A percentile compares a stretch with the other conserved stretches of the same genome.
Evolutionary conservation across 495 filamentous ascomycete genomes (phyloP).

Genomic region (Talaromyces wortmannii): DNA sequence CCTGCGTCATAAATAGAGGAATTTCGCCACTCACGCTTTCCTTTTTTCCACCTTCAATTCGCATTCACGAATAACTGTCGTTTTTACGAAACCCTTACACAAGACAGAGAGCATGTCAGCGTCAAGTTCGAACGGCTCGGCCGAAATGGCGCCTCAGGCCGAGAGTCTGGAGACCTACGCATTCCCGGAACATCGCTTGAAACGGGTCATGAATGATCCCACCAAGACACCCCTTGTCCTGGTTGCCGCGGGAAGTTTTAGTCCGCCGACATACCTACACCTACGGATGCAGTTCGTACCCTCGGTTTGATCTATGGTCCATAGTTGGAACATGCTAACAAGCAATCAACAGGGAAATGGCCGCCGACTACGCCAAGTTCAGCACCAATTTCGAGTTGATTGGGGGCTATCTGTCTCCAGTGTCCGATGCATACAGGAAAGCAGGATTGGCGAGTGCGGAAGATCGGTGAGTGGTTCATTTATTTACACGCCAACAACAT

Average conservation of each 20-base stretch:
- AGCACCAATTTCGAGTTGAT: conserved; percentile 82
- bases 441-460: conserved; percentile 70
- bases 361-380: conserved; percentile 70
- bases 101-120: background rate
- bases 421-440: conserved; percentile 88
- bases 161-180: conserved; percentile 47
- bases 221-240: conserved; percentile 73
- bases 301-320: conserved; percentile 24
- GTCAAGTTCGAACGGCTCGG: background rate
- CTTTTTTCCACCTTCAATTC: too few species aligned
- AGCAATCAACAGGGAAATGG: conserved; percentile 57
- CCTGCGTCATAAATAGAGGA: too few species aligned
- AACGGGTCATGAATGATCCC: conserved; percentile 57
- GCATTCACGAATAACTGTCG: too few species aligned
- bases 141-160: background rate
- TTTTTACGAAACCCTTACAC: too few species aligned
- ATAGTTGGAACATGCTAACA: too few species aligned
- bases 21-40: too few species aligned
- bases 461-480: conserved; percentile 51
- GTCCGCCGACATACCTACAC: conserved; percentile 69
- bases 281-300: conserved; percentile 51
- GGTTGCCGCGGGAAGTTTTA: conserved; percentile 88
- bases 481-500: too few species aligned
- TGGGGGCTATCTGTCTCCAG: conserved; percentile 74
- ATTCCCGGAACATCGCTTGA: conserved; percentile 67